A percentile compares a stretch with the other conserved stretches of the same genome.
phyloP scores from a whole-genome alignment of 129 eudicot genomes.

The Daucus carota region DH1_v3.0 NC_030385.2:41181501-41182000 shows the following conservation, averaged over 20 bases:
- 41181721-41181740: neutral
- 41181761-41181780: conserved; percentile 27
- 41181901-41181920: no score
- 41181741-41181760: conserved; percentile 6
- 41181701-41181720: conserved; percentile 20
- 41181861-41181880: no score
- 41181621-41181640: conserved; percentile 19
- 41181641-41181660: conserved; percentile 18
- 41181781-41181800: conserved; percentile 6
- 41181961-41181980: no score
- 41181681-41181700: conserved; percentile 27
- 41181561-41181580: conserved; percentile 19
- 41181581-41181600: conserved; percentile 35
- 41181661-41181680: conserved; percentile 25
- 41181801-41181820: neutral
- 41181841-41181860: no score
- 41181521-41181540: conserved; percentile 37
- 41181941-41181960: no score
- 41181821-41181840: neutral
- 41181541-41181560: conserved; percentile 59
- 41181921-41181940: no score
- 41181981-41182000: no score
- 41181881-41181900: no score
- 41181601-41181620: conserved; percentile 19
- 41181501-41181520: conserved; percentile 77